phyloP scores from a whole-genome alignment of 1,284 basidiomycete species.

The Cryptococcus sp. region DNA sequence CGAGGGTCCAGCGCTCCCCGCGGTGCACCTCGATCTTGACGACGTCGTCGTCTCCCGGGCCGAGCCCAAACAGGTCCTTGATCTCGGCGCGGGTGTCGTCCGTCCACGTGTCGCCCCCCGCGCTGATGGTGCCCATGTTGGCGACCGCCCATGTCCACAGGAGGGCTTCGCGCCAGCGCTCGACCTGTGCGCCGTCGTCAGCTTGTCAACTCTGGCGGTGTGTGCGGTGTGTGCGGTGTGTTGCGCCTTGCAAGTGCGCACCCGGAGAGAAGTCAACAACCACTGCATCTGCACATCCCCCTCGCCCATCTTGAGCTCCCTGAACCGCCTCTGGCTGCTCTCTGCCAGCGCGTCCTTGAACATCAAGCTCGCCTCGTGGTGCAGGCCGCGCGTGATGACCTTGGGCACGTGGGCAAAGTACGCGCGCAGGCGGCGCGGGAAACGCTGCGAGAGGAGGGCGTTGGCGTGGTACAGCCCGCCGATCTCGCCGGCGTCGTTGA shows the following conservation, averaged over 20 bases:
- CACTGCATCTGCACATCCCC: slow-evolving; percentile 47
- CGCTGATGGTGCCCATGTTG: slow-evolving; percentile 28
- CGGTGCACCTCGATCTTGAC: slow-evolving; percentile 39
- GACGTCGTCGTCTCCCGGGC: slow-evolving; percentile 28
- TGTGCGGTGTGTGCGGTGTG: too few relatives aligned
- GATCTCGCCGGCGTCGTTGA: slow-evolving; percentile 41
- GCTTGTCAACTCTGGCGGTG: not conserved
- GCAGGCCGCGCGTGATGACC: slow-evolving; percentile 41
- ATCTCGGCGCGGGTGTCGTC: slow-evolving; percentile 28
- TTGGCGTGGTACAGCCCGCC: slow-evolving; percentile 47
- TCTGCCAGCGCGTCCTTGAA: slow-evolving; percentile 35
- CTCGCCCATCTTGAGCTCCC: slow-evolving; percentile 36
- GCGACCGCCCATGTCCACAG: slow-evolving; percentile 46
- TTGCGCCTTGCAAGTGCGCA: slow-evolving; percentile 7
- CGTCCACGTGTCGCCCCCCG: slow-evolving; percentile 27
- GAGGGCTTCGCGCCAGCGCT: slow-evolving; percentile 48
- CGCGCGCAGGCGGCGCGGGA: slow-evolving; percentile 39
- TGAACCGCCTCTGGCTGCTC: slow-evolving; percentile 36
- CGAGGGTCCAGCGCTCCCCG: slow-evolving; percentile 40
- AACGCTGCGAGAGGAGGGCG: slow-evolving; percentile 40
- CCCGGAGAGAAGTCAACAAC: slow-evolving; percentile 35
- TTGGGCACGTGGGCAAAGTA: slow-evolving; percentile 48
- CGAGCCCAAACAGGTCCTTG: slow-evolving; percentile 32
- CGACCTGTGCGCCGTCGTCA: slow-evolving; percentile 26
- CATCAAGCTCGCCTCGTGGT: slow-evolving; percentile 46